Evolutionary conservation across 495 filamentous ascomycete species (phyloP).

Genomic region (Pyronema omphalodes): DNA sequence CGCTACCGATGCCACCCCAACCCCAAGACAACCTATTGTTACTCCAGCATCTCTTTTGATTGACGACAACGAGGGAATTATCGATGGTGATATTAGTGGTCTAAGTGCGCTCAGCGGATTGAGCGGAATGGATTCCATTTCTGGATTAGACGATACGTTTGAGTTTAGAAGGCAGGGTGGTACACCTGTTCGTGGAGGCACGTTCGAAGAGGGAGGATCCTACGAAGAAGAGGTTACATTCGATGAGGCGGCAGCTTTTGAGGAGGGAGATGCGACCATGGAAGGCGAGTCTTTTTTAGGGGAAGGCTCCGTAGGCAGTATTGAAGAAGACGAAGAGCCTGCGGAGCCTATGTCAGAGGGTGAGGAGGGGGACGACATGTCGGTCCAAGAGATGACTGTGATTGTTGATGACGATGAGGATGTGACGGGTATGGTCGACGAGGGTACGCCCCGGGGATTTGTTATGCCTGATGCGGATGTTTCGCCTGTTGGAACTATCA

Average conservation of each 20-base stretch:
- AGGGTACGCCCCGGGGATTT: slow-evolving; percentile 23
- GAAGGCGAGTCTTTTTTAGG: slow-evolving; percentile 67
- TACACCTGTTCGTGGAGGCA: slow-evolving; percentile 2
- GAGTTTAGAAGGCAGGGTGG: slow-evolving; percentile 45
- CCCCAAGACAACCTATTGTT: slow-evolving; percentile 10
- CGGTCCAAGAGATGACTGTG: slow-evolving; percentile 37
- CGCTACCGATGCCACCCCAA: slow-evolving; percentile 11
- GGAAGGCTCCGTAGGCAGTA: slow-evolving; percentile 68
- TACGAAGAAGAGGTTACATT: slow-evolving; percentile 35
- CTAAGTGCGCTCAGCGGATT: not conserved
- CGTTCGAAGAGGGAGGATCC: not conserved
- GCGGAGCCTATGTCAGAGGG: slow-evolving; percentile 43
- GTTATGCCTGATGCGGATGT: not conserved
- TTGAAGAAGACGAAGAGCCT: slow-evolving; percentile 46
- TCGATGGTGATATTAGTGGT: slow-evolving; percentile 20
- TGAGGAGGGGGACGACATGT: slow-evolving; percentile 36
- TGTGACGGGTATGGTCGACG: slow-evolving; percentile 49
- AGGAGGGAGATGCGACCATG: slow-evolving; percentile 27
- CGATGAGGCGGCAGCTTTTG: slow-evolving; percentile 34
- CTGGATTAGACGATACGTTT: slow-evolving; percentile 58
- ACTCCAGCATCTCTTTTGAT: slow-evolving; percentile 16
- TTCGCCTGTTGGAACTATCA: not conserved
- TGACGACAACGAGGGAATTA: slow-evolving; percentile 14
- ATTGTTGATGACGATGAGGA: slow-evolving; percentile 41
- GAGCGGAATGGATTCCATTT: slow-evolving; percentile 23